phyloP scores from a whole-genome alignment of 2,329 filamentous ascomycete species.

The Penicillium occitanis region DNA sequence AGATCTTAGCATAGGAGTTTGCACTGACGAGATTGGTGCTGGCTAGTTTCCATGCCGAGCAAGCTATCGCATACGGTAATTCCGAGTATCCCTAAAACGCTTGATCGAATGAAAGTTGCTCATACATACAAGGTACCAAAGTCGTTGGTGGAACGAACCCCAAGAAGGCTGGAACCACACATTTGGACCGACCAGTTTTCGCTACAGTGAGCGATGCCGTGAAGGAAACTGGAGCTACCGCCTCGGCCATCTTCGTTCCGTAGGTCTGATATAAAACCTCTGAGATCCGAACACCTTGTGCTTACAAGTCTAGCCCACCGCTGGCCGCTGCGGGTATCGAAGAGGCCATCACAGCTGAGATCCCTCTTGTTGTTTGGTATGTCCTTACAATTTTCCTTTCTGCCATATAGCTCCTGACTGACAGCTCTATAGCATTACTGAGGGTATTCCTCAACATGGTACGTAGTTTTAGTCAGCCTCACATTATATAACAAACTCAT shows the following conservation, averaged over 20 bases:
- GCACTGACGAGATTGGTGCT: slow-evolving; percentile 34
- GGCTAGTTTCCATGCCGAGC: slow-evolving; percentile 87
- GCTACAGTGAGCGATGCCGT: slow-evolving; percentile 83
- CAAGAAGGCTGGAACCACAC: slow-evolving; percentile 91
- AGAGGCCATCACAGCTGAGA: slow-evolving; percentile 89
- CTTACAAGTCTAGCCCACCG: slow-evolving; percentile 65
- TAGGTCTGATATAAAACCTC: slow-evolving; percentile 71
- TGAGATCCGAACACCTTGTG: slow-evolving; percentile 19
- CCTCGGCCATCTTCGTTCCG: slow-evolving; percentile 96
- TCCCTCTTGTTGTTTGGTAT: slow-evolving; percentile 87
- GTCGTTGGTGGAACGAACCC: slow-evolving; percentile 98
- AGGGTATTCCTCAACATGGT: slow-evolving; percentile 97
- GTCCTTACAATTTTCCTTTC: slow-evolving; percentile 23
- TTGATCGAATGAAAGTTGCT: slow-evolving; percentile 22
- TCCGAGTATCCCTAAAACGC: slow-evolving; percentile 16
- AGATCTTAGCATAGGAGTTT: slow-evolving; percentile 17
- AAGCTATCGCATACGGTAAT: slow-evolving; percentile 97
- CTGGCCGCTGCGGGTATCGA: slow-evolving; percentile 93
- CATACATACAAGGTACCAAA: slow-evolving; percentile 70
- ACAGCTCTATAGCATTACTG: slow-evolving; percentile 65
- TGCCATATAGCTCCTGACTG: slow-evolving; percentile 10
- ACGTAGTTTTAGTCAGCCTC: slow-evolving; percentile 39
- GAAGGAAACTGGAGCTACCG: slow-evolving; percentile 84
- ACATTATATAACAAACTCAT: not conserved
- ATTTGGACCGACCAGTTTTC: slow-evolving; percentile 92